phyloP scores from a whole-genome alignment of 805 yeast species.

The Yarrowia osloensis region DNA sequence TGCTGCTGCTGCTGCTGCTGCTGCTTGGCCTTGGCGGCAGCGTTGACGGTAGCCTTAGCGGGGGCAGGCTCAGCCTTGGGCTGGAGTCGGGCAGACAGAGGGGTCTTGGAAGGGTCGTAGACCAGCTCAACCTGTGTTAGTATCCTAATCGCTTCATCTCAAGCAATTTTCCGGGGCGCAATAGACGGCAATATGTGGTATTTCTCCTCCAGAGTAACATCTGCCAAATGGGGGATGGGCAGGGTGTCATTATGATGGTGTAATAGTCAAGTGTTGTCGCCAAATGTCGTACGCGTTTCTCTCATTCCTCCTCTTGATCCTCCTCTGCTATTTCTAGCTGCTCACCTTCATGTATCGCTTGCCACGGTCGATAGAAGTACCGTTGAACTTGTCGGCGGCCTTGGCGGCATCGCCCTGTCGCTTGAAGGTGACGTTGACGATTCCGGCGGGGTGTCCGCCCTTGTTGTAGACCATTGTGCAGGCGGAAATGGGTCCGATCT shows the following conservation, averaged over 20 bases:
- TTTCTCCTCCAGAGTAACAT: not conserved
- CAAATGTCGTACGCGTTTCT: not conserved
- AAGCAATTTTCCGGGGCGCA: not conserved
- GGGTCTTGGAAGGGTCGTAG: constrained; percentile 71
- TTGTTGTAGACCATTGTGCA: constrained; percentile 78
- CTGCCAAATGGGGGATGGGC: not conserved
- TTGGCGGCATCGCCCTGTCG: constrained; percentile 66
- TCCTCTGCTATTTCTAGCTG: constrained; percentile 33
- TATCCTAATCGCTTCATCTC: not conserved
- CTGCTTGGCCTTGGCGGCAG: constrained; percentile 33
- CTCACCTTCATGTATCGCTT: constrained; percentile 62
- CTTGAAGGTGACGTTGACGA: constrained; percentile 82
- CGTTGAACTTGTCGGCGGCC: constrained; percentile 83
- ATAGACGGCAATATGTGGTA: not conserved
- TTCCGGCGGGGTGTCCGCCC: constrained; percentile 87
- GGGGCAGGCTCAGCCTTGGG: constrained; percentile 45
- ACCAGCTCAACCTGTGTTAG: constrained; percentile 62
- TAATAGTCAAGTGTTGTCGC: not conserved
- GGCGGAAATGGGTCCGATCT: constrained; percentile 79
- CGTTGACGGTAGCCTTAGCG: constrained; percentile 32
- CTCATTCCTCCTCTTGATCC: not conserved
- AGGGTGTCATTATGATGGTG: not conserved
- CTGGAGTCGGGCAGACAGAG: constrained; percentile 67
- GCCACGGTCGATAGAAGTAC: constrained; percentile 92
- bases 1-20: constrained; percentile 27